These are phyloP conservation scores for Fusarium siculi DNA, from an alignment of 2,329 filamentous ascomycete species.

Conservation along the genomic window DNA sequence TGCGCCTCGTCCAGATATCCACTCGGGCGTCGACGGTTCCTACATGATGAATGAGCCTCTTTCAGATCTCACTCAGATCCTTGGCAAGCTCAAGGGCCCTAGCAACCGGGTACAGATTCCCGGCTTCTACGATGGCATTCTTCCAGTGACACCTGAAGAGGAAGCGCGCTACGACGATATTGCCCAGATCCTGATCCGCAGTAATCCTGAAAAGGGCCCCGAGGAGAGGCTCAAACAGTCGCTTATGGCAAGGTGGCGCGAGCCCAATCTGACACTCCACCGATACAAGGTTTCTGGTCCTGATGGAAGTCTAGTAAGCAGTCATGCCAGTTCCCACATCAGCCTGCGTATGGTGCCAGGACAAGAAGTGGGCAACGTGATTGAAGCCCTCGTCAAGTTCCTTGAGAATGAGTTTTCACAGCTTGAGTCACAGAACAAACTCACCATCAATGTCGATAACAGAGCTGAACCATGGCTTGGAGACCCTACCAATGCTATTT, in stretches of 20 bases:
- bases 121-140: slow-evolving; percentile 86
- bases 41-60: slow-evolving; percentile 89
- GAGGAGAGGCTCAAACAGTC: slow-evolving; percentile 80
- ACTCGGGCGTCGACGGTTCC: slow-evolving; percentile 97
- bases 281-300: slow-evolving; percentile 92
- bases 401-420: slow-evolving; percentile 76
- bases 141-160: slow-evolving; percentile 79
- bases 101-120: slow-evolving; percentile 87
- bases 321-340: slow-evolving; percentile 86
- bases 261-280: slow-evolving; percentile 94
- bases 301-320: slow-evolving; percentile 91
- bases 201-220: slow-evolving; percentile 69
- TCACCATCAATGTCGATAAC: slow-evolving; percentile 88
- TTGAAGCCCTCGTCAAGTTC: slow-evolving; percentile 72
- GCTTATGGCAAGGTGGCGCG: slow-evolving; percentile 93
- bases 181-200: slow-evolving; percentile 76
- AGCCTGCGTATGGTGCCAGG: slow-evolving; percentile 94
- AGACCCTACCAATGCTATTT: slow-evolving; percentile 90
- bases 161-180: slow-evolving; percentile 87
- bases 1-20: slow-evolving; percentile 86
- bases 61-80: slow-evolving; percentile 86
- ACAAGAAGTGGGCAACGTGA: slow-evolving; percentile 85
- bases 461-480: slow-evolving; percentile 97
- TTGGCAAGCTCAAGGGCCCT: slow-evolving; percentile 83
- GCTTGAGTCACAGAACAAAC: slow-evolving; percentile 82